A percentile compares a stretch with the other conserved stretches of the same genome.
These are phyloP conservation scores for Allomyces arbusculus DNA, from an alignment of 192 early-diverging fungal genomes.

Conservation along the genomic window DNA sequence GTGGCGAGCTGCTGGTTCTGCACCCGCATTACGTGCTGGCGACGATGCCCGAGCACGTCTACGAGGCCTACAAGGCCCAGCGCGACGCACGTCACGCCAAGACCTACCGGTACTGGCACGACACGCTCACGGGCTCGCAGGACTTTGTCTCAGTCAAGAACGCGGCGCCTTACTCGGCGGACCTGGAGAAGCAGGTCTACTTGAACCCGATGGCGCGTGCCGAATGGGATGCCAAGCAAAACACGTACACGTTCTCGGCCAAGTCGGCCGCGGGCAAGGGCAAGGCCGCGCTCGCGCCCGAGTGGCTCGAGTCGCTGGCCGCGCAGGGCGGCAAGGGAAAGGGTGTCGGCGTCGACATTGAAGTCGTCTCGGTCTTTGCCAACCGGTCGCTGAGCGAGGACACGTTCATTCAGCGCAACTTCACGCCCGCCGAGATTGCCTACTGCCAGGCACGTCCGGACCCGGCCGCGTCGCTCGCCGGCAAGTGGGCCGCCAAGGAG, in stretches of 20 bases:
- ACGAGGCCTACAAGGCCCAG: constrained; percentile 45
- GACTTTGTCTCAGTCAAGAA: constrained; percentile 75
- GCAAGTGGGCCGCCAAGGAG: constrained; percentile 92
- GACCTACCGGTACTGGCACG: constrained; percentile 79
- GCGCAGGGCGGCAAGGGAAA: constrained; percentile 18
- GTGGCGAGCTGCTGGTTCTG: constrained; percentile 66
- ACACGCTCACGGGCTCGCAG: constrained; percentile 56
- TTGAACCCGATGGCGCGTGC: constrained; percentile 73
- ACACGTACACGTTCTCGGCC: constrained; percentile 44
- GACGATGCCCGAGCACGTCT: constrained; percentile 44
- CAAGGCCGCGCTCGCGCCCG: constrained; percentile 31
- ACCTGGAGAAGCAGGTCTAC: constrained; percentile 60
- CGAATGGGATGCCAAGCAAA: constrained; percentile 45
- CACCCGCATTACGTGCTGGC: constrained; percentile 73
- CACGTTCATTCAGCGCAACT: constrained; percentile 80
- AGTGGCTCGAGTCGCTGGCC: constrained; percentile 23
- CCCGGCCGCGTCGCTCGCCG: constrained; percentile 67
- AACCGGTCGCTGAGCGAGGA: constrained; percentile 22
- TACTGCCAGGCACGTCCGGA: constrained; percentile 56
- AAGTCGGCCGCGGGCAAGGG: constrained; percentile 16
- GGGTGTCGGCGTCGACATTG: constrained; percentile 73
- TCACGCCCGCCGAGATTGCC: constrained; percentile 50
- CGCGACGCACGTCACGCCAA: constrained; percentile 47
- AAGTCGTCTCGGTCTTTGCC: constrained; percentile 57
- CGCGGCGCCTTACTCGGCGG: constrained; percentile 63